Evolutionary conservation across 805 yeast species (phyloP).

Genomic region (Candida ascalaphidarum): DNA sequence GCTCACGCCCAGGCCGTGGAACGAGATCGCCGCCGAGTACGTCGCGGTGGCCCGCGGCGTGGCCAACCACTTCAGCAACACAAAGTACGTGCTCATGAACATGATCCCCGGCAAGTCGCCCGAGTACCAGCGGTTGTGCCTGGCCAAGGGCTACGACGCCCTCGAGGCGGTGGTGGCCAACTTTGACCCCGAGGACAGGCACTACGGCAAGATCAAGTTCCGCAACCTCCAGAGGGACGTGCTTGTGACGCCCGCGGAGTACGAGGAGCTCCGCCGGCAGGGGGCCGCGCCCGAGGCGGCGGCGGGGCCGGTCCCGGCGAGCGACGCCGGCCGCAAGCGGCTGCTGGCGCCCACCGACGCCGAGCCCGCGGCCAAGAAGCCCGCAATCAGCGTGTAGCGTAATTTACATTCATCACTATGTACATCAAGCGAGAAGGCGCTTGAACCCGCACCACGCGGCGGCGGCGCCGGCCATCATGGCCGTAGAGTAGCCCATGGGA

Average conservation of each 20-base stretch:
- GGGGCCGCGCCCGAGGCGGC: not conserved
- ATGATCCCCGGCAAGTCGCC: constrained; percentile 71
- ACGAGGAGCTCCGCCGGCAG: constrained; percentile 1
- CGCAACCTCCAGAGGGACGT: constrained; percentile 24
- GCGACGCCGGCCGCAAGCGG: not conserved
- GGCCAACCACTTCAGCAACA: constrained; percentile 55
- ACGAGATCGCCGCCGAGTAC: constrained; percentile 45
- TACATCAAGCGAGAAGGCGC: constrained; percentile 12
- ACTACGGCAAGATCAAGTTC: constrained; percentile 20
- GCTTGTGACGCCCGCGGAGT: constrained; percentile 10
- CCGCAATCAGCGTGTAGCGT: constrained; percentile 4
- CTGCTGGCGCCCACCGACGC: not conserved
- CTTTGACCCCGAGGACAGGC: constrained; percentile 21
- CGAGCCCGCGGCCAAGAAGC: not conserved
- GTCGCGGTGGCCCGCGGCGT: constrained; percentile 41
- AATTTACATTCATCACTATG: not conserved
- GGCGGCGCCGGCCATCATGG: constrained; percentile 80
- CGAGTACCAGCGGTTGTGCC: constrained; percentile 48
- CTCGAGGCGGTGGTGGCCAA: constrained; percentile 26
- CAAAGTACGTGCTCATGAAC: constrained; percentile 73
- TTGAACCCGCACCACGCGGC: constrained; percentile 89
- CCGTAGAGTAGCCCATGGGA: constrained; percentile 85
- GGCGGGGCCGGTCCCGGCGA: not conserved
- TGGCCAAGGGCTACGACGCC: constrained; percentile 48
- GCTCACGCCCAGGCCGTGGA: constrained; percentile 43